Evolutionary conservation across 2,329 filamentous ascomycete genomes (phyloP), one percentile per base, ranked within the genome.

Genomic region (Nigrospora oryzae): DNA sequence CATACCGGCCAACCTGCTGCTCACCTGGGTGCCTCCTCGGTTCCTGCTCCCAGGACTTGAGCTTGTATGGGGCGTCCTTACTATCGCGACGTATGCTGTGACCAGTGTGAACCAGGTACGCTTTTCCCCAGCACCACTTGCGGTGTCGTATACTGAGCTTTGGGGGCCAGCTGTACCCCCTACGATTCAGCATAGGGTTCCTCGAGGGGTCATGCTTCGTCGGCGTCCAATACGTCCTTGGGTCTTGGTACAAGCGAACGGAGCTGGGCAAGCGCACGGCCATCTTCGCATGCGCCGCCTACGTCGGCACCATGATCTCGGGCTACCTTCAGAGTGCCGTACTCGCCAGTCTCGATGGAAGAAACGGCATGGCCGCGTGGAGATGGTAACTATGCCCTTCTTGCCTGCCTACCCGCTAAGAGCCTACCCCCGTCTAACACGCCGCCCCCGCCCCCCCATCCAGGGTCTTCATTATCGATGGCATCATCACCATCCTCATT

Each of bases 251-350:
- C 52, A 82, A 72, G 0, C 68, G 71, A 14, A 64, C 67, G 12
- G 80, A 84, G 48, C 68, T 84, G 0, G 79, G 77, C 1, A 84
- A 83, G 56, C 70, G 81, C 1, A 77, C 71, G 4, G 79, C 76
- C 39, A 75, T 84, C 40, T 84, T 84, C 54, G 81, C 77, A 1
- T 69, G 75, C 0, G 77, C 75, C 11, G 79, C 78, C 1, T 66
- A 81, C 1, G 74, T 74, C 0, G 79, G 79, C 0, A 79, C 73
- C 0, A 75, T 81, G 69, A 78, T 81, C 45, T 70, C 71, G 2
- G 78, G 77, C 0, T 75, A 74, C 50, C 66, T 81, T 23, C 74
- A 79, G 52, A 71, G 70, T 0, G 73, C 68, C 11, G 60, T 63
- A 7, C 55, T 57, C 33, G 57, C 63, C 15, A 66, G 63, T 5